Evolutionary conservation across 345 rosid species (phyloP), one percentile per base, ranked within the genome.

Genomic region (Anacardium occidentale): DNA sequence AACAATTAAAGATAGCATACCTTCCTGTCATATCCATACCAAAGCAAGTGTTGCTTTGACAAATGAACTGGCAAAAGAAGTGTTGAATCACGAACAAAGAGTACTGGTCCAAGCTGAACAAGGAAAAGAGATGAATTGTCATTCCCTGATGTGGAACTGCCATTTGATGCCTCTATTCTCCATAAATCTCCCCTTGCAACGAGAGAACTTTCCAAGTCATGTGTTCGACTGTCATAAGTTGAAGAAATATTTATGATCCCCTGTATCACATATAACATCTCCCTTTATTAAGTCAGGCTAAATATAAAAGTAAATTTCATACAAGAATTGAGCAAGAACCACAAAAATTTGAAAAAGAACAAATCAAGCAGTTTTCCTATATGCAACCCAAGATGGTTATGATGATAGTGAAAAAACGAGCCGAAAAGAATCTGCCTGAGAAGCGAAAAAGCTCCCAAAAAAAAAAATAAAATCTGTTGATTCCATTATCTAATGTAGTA

Each of bases 1-100:
- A 54, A 10, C 53, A 25, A 44, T 47, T 14, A 9, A 72, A 22
- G 53, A 64, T 65, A 66, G n/a, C 83, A 69, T 88, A 92, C 98
- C 97, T 92, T 92, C 77, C 95, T 79, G 73, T 94, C 97, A 83
- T 92, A 94, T 10, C 98, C 98, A 79, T 94, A 94, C 98, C 98
- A 94, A 77, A 94, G 93, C 88, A 94, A 83, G 85, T 92, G 98
- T 71, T 92, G 97, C 84, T 94, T 94, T 70, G 98, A 92, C 56
- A 92, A 80, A 82, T 94, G 97, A 71, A 94, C 85, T 1, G 97
- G 98, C 37, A 94, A 82, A 75, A 94, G 97, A 77, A 94, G 92
- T 44, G 98, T 92, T 26, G 92, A 78, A 77, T 90, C 94, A 3
- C 98, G 95, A 51, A 95, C 89, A 72, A 92, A 91, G 15, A 95